Percentiles rank a stretch among this genome's conserved stretches.
phyloP scores from a whole-genome alignment of 345 rosid genomes.

The Corchorus capsularis region DNA sequence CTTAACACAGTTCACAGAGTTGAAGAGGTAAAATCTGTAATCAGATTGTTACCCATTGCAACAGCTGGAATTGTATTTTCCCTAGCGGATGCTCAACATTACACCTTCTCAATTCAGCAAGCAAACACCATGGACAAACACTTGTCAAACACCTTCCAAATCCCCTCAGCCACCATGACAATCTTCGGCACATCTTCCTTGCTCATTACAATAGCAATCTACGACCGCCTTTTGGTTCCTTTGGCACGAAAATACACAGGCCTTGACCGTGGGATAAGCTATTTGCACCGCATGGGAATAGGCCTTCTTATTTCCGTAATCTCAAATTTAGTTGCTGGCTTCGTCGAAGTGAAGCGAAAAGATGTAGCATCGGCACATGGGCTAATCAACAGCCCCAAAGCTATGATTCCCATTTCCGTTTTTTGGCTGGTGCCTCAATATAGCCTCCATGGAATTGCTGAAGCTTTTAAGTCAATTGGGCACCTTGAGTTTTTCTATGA shows the following conservation, averaged over 20 bases:
- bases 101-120: constrained; percentile 54
- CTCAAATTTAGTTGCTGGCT: no score
- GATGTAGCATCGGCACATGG: no score
- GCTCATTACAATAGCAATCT: constrained; percentile 41
- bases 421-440: no score
- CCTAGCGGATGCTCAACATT: constrained; percentile 46
- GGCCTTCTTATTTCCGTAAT: no score
- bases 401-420: no score
- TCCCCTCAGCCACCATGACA: constrained; percentile 58
- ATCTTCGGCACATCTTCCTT: constrained; percentile 40
- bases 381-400: no score
- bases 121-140: constrained; percentile 61
- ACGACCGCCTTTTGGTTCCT: constrained; percentile 59
- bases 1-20: constrained; percentile 60
- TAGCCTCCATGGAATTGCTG: no score
- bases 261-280: constrained; percentile 50
- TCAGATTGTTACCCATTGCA: constrained; percentile 57
- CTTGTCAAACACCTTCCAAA: constrained; percentile 47
- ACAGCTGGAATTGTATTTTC: constrained; percentile 49
- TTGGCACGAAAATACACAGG: constrained; percentile 39
- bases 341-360: no score
- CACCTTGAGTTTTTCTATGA: no score
- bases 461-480: no score
- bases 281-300: constrained; percentile 31
- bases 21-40: constrained; percentile 56